Percentiles rank a stretch among this genome's conserved stretches.
These are phyloP conservation scores for Mycena leptocephala DNA, from an alignment of 768 basidiomycete genomes.

Conservation along the genomic window DNA sequence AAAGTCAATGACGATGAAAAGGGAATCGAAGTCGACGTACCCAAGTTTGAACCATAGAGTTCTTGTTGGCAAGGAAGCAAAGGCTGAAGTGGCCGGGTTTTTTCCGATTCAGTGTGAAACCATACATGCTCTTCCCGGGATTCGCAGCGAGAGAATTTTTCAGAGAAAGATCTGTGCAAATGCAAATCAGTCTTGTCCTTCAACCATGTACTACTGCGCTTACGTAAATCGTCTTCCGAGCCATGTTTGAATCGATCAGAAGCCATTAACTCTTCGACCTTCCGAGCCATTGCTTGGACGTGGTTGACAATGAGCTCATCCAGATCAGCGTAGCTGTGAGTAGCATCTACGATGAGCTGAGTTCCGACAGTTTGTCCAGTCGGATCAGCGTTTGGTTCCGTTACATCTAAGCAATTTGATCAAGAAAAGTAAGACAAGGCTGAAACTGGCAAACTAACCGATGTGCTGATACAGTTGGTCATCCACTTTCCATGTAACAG, in stretches of 20 bases:
- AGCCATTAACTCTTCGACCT: constrained; percentile 94
- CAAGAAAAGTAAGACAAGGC: constrained; percentile 14
- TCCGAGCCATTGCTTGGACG: constrained; percentile 93
- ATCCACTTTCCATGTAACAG: constrained; percentile 99
- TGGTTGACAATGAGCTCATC: constrained; percentile 98
- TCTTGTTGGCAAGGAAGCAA: constrained; percentile 94
- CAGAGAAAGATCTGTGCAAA: constrained; percentile 81
- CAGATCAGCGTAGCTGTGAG: constrained; percentile 91
- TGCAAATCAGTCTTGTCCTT: constrained; percentile 6
- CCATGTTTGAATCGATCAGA: constrained; percentile 96
- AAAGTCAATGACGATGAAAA: constrained; percentile 21
- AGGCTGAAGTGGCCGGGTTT: constrained; percentile 95
- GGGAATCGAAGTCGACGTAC: constrained; percentile 55
- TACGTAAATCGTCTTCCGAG: constrained; percentile 92
- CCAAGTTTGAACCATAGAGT: constrained; percentile 93
- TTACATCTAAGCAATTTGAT: constrained; percentile 73
- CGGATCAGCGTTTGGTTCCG: constrained; percentile 84
- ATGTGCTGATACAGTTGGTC: constrained; percentile 97
- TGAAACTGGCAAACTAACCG: constrained; percentile 66
- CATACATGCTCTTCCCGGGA: constrained; percentile 95
- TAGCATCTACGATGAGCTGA: constrained; percentile 81
- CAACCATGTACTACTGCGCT: constrained; percentile 20
- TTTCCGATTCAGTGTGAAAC: constrained; percentile 92
- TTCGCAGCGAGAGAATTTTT: constrained; percentile 95
- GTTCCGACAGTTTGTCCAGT: constrained; percentile 76